A percentile compares a stretch with the other conserved stretches of the same genome.
Evolutionary conservation across 805 yeast species (phyloP).

Genomic region (Sporopachydermia quercuum): DNA sequence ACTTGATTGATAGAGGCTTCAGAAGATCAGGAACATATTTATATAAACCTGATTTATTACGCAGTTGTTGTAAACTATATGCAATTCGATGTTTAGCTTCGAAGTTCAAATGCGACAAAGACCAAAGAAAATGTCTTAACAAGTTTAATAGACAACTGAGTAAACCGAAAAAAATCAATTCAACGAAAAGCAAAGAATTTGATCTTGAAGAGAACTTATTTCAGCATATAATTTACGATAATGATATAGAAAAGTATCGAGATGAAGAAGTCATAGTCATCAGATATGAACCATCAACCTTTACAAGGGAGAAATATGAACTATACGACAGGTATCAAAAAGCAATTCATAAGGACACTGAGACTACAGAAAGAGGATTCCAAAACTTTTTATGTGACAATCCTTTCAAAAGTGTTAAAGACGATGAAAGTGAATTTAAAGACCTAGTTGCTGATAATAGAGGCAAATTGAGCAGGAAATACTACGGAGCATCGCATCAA

Average conservation of each 20-base stretch:
- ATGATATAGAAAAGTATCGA: neutral
- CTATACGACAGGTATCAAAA: constrained; percentile 57
- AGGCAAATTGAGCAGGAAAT: constrained; percentile 12
- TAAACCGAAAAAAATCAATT: neutral
- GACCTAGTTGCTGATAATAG: constrained; percentile 9
- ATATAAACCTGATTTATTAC: constrained; percentile 49
- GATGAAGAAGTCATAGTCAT: constrained; percentile 21
- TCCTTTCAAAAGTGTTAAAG: constrained; percentile 31
- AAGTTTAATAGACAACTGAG: constrained; percentile 26
- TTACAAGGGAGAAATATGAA: constrained; percentile 41
- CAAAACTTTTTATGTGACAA: constrained; percentile 50
- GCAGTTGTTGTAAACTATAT: constrained; percentile 68
- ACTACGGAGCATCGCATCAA: constrained; percentile 59
- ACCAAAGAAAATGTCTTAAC: constrained; percentile 50
- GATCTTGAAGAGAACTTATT: constrained; percentile 2
- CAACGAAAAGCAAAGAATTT: constrained; percentile 4
- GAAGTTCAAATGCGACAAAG: constrained; percentile 38
- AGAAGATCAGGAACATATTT: constrained; percentile 64
- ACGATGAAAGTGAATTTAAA: neutral
- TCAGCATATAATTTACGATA: neutral
- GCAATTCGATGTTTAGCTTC: constrained; percentile 52
- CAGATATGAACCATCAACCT: constrained; percentile 35
- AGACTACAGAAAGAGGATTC: constrained; percentile 35
- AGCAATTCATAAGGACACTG: constrained; percentile 50
- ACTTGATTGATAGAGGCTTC: constrained; percentile 55